These are phyloP conservation scores for Phytophthora meadii DNA, from an alignment of 352 stramenopile genomes.

Conservation along the genomic window DNA sequence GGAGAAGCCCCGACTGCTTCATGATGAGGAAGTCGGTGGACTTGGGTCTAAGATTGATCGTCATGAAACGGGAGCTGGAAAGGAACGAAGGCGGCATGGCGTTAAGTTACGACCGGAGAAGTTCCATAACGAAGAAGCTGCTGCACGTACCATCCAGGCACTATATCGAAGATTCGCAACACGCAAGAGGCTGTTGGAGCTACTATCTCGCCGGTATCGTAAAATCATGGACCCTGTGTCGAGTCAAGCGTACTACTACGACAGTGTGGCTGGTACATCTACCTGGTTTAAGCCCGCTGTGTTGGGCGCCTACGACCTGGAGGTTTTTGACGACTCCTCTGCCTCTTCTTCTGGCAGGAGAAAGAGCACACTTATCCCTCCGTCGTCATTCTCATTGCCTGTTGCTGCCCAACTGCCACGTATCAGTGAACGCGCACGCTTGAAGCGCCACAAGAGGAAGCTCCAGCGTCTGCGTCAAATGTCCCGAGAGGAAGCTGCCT, in stretches of 20 bases:
- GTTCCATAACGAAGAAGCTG: conserved; percentile 43
- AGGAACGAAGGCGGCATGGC: conserved; percentile 10
- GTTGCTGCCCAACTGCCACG: conserved; percentile 19
- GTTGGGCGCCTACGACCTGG: conserved; percentile 62
- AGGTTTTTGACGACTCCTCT: conserved; percentile 34
- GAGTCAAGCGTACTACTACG: conserved; percentile 70
- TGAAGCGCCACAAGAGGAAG: conserved; percentile 70
- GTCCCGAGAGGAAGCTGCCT: conserved; percentile 61
- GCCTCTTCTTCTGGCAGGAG: conserved; percentile 18
- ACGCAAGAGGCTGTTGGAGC: conserved; percentile 50
- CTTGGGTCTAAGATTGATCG: conserved; percentile 7
- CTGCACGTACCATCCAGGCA: conserved; percentile 66
- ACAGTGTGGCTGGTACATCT: conserved; percentile 48
- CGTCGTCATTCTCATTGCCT: conserved; percentile 8
- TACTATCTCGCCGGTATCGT: conserved; percentile 57
- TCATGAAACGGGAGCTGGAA: background rate
- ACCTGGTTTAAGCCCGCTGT: conserved; percentile 72
- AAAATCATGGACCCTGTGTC: conserved; percentile 63
- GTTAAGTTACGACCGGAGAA: conserved; percentile 37
- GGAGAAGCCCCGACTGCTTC: conserved; percentile 60
- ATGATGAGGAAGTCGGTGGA: conserved; percentile 29
- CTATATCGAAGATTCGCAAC: conserved; percentile 61
- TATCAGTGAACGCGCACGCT: conserved; percentile 60
- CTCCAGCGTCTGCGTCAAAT: conserved; percentile 66
- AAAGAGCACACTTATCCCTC: conserved; percentile 25